These are phyloP conservation scores for Fusarium beomiforme DNA, from an alignment of 2,329 filamentous ascomycete species.

Conservation along the genomic window DNA sequence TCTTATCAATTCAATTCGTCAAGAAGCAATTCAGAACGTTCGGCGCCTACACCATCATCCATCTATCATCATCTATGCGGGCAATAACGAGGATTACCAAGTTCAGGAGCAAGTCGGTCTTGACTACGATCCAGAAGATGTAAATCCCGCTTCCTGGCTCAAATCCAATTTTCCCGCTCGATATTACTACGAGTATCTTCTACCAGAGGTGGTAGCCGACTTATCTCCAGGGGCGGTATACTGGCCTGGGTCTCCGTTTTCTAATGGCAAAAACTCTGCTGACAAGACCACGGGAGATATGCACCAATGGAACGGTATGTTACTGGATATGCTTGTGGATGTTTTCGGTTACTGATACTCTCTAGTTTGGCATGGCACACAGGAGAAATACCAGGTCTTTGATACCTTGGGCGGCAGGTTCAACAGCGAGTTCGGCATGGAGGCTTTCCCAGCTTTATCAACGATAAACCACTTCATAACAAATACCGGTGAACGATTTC, in stretches of 20 bases:
- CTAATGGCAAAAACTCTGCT: background rate
- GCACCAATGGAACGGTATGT: background rate
- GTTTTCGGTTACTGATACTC: background rate
- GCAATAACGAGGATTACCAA: conserved; percentile 5
- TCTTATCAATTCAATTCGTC: background rate
- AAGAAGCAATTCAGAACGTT: background rate
- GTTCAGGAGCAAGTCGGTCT: background rate
- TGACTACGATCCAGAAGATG: background rate
- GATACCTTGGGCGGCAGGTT: background rate
- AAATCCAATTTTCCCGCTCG: background rate
- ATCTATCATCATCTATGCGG: background rate
- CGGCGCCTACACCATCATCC: background rate
- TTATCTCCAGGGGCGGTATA: background rate
- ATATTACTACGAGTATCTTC: background rate
- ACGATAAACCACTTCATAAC: background rate
- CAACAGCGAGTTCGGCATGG: conserved; percentile 7
- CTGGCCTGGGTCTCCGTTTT: background rate
- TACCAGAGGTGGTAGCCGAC: background rate
- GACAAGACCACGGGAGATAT: conserved; percentile 1
- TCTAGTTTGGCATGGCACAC: background rate
- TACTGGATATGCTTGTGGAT: fast-evolving
- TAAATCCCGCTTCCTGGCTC: background rate
- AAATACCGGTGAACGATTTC: background rate
- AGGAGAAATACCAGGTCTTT: conserved; percentile 7
- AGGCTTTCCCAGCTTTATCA: background rate